Evolutionary conservation across 805 yeast species (phyloP), one percentile per base, ranked within the genome.

Genomic region (Candida khao-thaluensis): DNA sequence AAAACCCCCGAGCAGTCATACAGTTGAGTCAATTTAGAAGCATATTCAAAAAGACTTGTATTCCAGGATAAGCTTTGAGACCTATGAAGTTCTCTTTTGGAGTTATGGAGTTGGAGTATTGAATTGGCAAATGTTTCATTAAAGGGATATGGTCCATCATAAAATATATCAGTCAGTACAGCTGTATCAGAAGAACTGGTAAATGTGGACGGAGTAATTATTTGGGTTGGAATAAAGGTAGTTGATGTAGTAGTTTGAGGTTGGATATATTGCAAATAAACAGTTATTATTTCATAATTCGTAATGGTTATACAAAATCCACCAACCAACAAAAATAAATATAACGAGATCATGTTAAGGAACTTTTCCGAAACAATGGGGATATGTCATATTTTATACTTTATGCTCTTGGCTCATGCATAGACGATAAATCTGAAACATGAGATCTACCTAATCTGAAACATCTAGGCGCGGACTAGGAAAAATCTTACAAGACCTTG

Each of bases 1-100:
- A 68, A 50, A 14, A 49, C 47, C 5, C 70, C 67, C 27, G 64
- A 53, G 43, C 72, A 67, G 27, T 55, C 53, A 46, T 66, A 67
- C 24, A 48, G 39, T 11, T 51, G 45, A 10, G 71, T 66, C 41
- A 54, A 64, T 7, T 41, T 28, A 2, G 55, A 52, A 8, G 72
- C 73, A 41, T 51, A 67, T 7, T 57, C 47, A 21, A 48, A 58
- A 30, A 62, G 51, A 1, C 58, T 45, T 2, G 41, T 11, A 43
- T 66, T 60, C 72, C 72, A 67, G 3, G 40, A 35, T 30, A 66
- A 42, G n/a, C 45, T 42, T 18, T 49, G 56, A 7, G 60, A 53
- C 11, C 56, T 56, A 38, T 66, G 71, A 17, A 57, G 41, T 2
- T 49, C 41, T 38, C 72, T 43, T 38, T 60, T 57, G 2, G 10